Evolutionary conservation across 495 filamentous ascomycete species (phyloP).

Genomic region (Extremus antarcticus): DNA sequence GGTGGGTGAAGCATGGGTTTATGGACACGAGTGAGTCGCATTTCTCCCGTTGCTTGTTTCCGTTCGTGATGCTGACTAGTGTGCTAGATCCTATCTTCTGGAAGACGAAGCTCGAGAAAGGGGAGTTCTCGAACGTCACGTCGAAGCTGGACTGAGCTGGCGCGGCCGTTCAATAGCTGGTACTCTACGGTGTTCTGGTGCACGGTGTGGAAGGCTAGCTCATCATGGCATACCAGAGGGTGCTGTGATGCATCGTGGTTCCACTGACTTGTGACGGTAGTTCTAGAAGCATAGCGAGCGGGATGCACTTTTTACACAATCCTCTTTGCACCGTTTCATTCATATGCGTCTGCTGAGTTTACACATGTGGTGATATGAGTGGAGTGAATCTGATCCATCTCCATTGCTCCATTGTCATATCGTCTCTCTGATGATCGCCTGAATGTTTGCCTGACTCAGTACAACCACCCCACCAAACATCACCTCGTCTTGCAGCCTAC

Average conservation of each 20-base stretch:
- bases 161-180: background rate
- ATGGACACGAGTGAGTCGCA: conserved; percentile 35
- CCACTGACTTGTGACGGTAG: background rate
- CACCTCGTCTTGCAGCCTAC: background rate
- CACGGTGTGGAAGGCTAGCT: background rate
- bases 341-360: too few relatives aligned
- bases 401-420: too few relatives aligned
- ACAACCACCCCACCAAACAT: background rate
- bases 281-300: conserved; percentile 1
- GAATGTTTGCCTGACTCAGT: background rate
- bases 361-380: too few relatives aligned
- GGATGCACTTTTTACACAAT: background rate
- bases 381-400: too few relatives aligned
- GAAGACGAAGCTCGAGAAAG: conserved; percentile 96
- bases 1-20: conserved; percentile 98
- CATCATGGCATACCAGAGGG: background rate
- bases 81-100: conserved; percentile 63
- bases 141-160: conserved; percentile 49
- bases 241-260: conserved; percentile 2
- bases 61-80: background rate
- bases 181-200: background rate
- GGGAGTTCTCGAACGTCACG: conserved; percentile 95
- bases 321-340: background rate
- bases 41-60: background rate
- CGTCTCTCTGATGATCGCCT: too few relatives aligned